These are phyloP conservation scores for Salix caprea DNA, from an alignment of 345 rosid species.

Conservation along the genomic window DNA sequence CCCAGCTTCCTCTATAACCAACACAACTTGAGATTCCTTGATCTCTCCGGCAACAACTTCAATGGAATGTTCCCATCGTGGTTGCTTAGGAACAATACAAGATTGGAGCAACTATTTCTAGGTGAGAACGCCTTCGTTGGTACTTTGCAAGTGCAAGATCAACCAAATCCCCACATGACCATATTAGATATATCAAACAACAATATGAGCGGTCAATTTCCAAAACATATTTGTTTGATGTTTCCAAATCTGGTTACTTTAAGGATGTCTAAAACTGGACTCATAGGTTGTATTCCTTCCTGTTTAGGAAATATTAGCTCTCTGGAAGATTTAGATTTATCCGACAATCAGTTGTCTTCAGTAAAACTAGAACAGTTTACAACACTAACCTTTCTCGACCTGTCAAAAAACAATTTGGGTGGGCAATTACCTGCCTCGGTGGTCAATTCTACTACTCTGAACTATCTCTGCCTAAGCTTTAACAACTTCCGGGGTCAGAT, in stretches of 20 bases:
- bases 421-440: background rate
- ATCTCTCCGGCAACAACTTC: background rate
- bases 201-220: constrained; percentile 4
- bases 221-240: background rate
- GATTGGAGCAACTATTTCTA: background rate
- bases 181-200: constrained; percentile 5
- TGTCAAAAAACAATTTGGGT: background rate
- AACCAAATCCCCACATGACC: background rate
- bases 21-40: background rate
- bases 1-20: constrained; percentile 10
- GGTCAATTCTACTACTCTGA: background rate
- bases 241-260: background rate
- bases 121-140: background rate
- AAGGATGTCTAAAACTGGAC: constrained; percentile 3
- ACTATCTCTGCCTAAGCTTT: background rate
- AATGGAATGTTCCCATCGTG: constrained; percentile 15
- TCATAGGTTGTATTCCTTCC: constrained; percentile 20
- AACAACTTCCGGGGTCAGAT: constrained; percentile 1
- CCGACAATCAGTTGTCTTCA: background rate
- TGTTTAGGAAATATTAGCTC: constrained; percentile 3
- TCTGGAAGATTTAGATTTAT: background rate
- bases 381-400: too few relatives aligned
- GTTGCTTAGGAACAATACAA: constrained; percentile 28
- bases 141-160: background rate
- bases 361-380: background rate